Percentiles rank a stretch among this genome's conserved stretches.
Evolutionary conservation across 2,329 filamentous ascomycete species (phyloP).

Genomic region (Fusarium metavorans): DNA sequence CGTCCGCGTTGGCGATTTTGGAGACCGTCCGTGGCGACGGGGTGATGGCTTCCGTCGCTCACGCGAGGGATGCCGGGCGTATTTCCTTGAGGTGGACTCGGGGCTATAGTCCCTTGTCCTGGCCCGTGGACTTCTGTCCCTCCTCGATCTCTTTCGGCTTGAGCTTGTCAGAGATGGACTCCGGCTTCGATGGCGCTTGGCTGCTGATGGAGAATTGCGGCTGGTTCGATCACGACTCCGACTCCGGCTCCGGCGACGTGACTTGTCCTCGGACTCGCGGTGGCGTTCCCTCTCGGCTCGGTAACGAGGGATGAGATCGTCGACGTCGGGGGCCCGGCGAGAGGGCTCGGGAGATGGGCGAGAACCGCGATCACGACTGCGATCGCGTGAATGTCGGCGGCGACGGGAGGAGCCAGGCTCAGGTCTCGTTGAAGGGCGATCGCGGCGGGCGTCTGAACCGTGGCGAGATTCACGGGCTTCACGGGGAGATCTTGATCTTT

Average conservation of each 20-base stretch:
- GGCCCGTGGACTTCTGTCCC: constrained; percentile 51
- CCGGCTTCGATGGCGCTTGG: constrained; percentile 57
- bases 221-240: constrained; percentile 45
- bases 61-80: constrained; percentile 49
- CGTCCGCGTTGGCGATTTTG: constrained; percentile 43
- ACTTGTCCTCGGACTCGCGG: constrained; percentile 47
- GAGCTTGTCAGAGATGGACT: constrained; percentile 54
- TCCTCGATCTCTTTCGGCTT: constrained; percentile 56
- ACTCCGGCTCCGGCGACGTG: constrained; percentile 51
- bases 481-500: constrained; percentile 49
- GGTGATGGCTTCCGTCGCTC: constrained; percentile 48
- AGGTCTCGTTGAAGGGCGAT: constrained; percentile 49
- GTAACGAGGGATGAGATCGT: constrained; percentile 55
- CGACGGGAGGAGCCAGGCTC: constrained; percentile 50
- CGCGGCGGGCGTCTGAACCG: constrained; percentile 46
- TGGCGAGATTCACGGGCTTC: constrained; percentile 45
- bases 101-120: constrained; percentile 56
- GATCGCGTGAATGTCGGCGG: constrained; percentile 54
- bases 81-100: constrained; percentile 49
- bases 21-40: constrained; percentile 46
- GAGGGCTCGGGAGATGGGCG: constrained; percentile 44
- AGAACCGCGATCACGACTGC: constrained; percentile 50
- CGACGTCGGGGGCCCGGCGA: constrained; percentile 46
- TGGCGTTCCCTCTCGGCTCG: constrained; percentile 49
- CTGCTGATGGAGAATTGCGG: constrained; percentile 52